Evolutionary conservation across 805 yeast genomes (phyloP).

Genomic region (Starmerella stellata): DNA sequence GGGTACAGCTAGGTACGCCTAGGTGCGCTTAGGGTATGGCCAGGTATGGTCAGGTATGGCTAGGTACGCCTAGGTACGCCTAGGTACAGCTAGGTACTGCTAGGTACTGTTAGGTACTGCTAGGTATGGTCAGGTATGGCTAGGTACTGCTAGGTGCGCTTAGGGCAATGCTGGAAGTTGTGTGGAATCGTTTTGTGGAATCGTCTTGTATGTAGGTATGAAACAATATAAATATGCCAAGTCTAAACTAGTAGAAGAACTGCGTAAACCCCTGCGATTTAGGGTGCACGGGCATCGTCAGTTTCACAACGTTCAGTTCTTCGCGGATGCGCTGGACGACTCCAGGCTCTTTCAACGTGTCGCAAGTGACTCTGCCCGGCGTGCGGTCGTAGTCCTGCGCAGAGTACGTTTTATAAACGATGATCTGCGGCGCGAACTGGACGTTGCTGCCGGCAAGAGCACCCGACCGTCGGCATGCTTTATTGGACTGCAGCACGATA

Average conservation of each 20-base stretch:
- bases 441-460: constrained; percentile 2
- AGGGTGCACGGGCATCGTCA: constrained; percentile 68
- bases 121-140: no score
- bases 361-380: constrained; percentile 85
- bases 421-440: constrained; percentile 57
- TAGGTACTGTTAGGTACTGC: no score
- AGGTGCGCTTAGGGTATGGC: no score
- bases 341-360: constrained; percentile 59
- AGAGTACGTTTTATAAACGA: constrained; percentile 68
- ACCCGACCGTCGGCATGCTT: constrained; percentile 4
- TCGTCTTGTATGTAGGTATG: no score
- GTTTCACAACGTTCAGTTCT: constrained; percentile 63
- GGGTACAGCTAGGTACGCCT: no score
- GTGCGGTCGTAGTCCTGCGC: constrained; percentile 77
- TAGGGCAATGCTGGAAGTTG: no score
- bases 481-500: background rate
- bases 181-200: no score
- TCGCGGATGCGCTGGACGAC: constrained; percentile 72
- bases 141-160: no score
- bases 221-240: background rate
- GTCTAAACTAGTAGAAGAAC: constrained; percentile 33
- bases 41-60: no score
- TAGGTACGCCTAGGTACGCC: no score
- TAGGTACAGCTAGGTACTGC: background rate
- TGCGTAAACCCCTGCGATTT: constrained; percentile 68